phyloP scores from a whole-genome alignment of 768 basidiomycete genomes.

The Phylloporus sp. region DNA sequence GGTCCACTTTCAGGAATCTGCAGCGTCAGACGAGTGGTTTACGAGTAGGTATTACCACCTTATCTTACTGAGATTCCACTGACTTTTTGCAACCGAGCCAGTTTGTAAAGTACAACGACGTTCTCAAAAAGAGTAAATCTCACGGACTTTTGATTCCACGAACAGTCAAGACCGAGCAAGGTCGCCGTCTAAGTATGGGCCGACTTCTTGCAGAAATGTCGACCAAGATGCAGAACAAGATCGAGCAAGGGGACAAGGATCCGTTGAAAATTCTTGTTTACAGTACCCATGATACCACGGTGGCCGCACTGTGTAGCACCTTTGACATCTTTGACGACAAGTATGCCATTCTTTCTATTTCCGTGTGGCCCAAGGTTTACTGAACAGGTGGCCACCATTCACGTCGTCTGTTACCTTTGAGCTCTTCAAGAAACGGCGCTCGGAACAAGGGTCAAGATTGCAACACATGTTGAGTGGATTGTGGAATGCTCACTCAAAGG shows the following conservation, averaged over 20 bases:
- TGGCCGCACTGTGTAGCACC: conserved; percentile 59
- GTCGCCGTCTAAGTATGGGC: conserved; percentile 73
- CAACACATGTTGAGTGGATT: conserved; percentile 43
- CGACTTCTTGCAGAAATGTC: conserved; percentile 61
- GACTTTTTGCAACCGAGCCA: conserved; percentile 6
- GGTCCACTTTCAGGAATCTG: conserved; percentile 48
- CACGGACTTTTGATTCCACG: conserved; percentile 7
- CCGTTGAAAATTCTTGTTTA: conserved; percentile 63
- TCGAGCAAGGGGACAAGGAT: conserved; percentile 39
- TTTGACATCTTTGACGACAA: conserved; percentile 70
- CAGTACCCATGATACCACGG: conserved; percentile 65
- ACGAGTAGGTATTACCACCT: conserved; percentile 37
- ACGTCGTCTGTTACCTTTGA: conserved; percentile 72
- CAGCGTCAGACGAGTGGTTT: conserved; percentile 78
- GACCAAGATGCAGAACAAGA: conserved; percentile 58
- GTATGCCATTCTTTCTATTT: conserved; percentile 33
- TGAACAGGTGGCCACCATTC: conserved; percentile 62
- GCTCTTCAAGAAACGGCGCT: conserved; percentile 46
- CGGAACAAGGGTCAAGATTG: conserved; percentile 18
- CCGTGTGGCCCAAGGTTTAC: conserved; percentile 19
- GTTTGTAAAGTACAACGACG: conserved; percentile 21
- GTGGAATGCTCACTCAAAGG: conserved; percentile 23
- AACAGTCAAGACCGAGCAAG: conserved; percentile 68
- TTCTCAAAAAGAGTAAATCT: not conserved
- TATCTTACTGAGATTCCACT: not conserved